A percentile compares a stretch with the other conserved stretches of the same genome.
Evolutionary conservation across 2,329 filamentous ascomycete species (phyloP).

Genomic region (Diaporthe sp.): DNA sequence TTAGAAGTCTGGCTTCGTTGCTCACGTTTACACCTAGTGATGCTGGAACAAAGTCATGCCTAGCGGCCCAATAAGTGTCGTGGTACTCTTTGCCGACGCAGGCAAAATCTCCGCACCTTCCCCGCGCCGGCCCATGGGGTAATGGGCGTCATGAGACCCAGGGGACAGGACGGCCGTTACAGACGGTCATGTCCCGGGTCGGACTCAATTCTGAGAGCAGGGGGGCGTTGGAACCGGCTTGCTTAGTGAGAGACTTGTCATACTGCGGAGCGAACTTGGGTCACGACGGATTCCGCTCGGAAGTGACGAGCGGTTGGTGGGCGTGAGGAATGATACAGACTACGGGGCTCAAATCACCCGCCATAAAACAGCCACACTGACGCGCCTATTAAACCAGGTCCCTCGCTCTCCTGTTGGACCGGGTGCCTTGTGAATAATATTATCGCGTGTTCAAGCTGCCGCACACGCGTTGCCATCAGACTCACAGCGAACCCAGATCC

Average conservation of each 20-base stretch:
- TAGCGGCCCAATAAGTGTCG: conserved; percentile 14
- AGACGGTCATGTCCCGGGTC: neutral
- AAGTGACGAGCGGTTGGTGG: conserved; percentile 1
- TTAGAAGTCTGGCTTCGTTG: neutral
- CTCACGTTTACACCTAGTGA: neutral
- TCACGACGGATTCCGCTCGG: conserved; percentile 1
- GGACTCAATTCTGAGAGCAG: neutral
- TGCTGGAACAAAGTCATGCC: conserved; percentile 33
- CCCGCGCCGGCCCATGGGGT: conserved; percentile 15
- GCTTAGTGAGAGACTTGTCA: conserved; percentile 21
- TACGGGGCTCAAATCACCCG: neutral
- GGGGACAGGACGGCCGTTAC: neutral
- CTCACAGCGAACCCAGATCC: neutral
- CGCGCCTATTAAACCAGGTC: neutral
- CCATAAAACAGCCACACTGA: neutral
- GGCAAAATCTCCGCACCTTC: conserved; percentile 26
- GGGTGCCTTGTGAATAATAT: too few relatives aligned
- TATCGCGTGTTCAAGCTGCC: too few relatives aligned
- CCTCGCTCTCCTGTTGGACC: neutral
- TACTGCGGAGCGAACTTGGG: conserved; percentile 4
- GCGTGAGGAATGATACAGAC: neutral
- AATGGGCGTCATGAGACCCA: conserved; percentile 20
- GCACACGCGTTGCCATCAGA: neutral
- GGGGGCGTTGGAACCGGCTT: neutral
- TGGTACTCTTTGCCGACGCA: conserved; percentile 13